Base-by-base conservation (phyloP, 108 stramenopile genomes). In the Fragilaria crotonensis region DNA sequence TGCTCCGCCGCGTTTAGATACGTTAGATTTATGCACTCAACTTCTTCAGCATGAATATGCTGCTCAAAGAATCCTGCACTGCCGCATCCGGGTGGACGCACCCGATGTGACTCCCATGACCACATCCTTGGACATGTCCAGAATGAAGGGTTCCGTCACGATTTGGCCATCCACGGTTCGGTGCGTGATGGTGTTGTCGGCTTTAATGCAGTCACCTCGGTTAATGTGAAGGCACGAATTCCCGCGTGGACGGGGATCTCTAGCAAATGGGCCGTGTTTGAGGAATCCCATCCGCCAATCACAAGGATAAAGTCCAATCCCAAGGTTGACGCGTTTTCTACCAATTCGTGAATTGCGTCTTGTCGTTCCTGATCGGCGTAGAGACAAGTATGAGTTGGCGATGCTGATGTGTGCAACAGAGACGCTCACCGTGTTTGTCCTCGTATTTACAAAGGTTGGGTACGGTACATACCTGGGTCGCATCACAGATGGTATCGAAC, bases 401-500 rank as follows among this genome's bases (percentile, higher is more conserved):
- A 44, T 3, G 17, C 17, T 53, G 44, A 20, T 0, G 57, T 23
- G 25, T 4, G 30, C 27, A 18, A n/a, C n/a, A n/a, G n/a, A n/a
- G n/a, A n/a, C n/a, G n/a, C n/a, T n/a, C n/a, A n/a, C 14, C 14
- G 7, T 14, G 36, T 41, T 41, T 41, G 36, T 20, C 7, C 19
- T 5, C 14, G n/a, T 20, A 7, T 11, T 14, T 11, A 7, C 14
- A 41, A 41, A 41, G 36, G 11, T 11, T 41, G 36, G 36, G 14
- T 14, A 41, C 36, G 7, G 36, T 14, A 71, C 70, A 22, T 60
- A 87, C 86, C 86, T 97, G 96, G 0, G 96, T 97, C 9, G 96
- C 96, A 81, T 96, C 95, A 70, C 96, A 97, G 68, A 97, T 97
- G 31, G 96, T 96, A 76, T 97, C 95, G 64, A 96, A 96, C 59